Percentiles rank a stretch among this genome's conserved stretches.
Conservation (phyloP, 2,329 filamentous ascomycete genomes). For the Penicillium sp. region DNA sequence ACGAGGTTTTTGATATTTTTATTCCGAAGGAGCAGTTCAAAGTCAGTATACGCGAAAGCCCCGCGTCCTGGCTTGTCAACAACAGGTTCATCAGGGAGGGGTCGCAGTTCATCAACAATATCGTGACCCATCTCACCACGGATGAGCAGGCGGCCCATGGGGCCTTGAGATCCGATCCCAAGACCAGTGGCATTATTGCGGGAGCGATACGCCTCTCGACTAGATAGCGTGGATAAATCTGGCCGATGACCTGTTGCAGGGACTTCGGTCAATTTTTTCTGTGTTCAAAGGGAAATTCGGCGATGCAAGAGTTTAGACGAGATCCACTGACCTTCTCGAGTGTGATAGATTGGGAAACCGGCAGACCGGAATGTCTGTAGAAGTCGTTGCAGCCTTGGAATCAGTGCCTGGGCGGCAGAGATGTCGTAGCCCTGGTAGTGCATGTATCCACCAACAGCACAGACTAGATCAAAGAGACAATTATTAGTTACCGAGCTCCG, state of each 20-base stretch:
- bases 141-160: conserved; percentile 53
- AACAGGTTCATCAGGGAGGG: conserved; percentile 43
- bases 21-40: conserved; percentile 47
- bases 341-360: conserved; percentile 41
- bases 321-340: conserved; percentile 36
- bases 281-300: neutral
- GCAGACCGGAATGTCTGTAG: conserved; percentile 35
- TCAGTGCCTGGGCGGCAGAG: conserved; percentile 33
- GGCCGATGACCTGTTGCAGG: conserved; percentile 39
- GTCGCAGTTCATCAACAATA: conserved; percentile 50
- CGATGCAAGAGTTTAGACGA: too few relatives aligned
- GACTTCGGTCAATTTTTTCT: conserved; percentile 1
- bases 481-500: too few relatives aligned
- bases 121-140: conserved; percentile 55
- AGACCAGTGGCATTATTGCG: conserved; percentile 46
- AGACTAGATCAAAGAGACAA: conserved; percentile 28
- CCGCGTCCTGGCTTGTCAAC: conserved; percentile 52
- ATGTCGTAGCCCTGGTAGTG: conserved; percentile 43
- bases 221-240: conserved; percentile 52
- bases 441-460: conserved; percentile 40
- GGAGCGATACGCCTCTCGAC: conserved; percentile 50
- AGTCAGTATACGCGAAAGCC: conserved; percentile 50
- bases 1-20: conserved; percentile 50
- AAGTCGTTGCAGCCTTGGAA: conserved; percentile 38
- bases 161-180: conserved; percentile 50